Evolutionary conservation across 768 basidiomycete genomes (phyloP).

Genomic region (Lactarius tabidus): DNA sequence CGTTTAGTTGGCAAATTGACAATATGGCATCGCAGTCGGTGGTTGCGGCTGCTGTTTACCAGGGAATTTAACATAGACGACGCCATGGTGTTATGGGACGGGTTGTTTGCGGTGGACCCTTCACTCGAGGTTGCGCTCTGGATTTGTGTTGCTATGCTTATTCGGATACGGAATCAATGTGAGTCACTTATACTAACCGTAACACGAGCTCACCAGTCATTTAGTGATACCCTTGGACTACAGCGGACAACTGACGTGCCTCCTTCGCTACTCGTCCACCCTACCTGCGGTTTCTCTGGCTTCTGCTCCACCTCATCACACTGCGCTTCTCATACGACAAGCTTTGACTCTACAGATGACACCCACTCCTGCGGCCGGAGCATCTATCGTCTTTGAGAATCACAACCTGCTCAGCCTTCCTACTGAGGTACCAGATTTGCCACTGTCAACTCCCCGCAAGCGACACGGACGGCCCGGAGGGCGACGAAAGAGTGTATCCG

Average conservation of each 20-base stretch:
- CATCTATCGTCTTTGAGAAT: slow-evolving; percentile 80
- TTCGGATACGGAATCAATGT: slow-evolving; percentile 89
- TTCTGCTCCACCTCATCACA: slow-evolving; percentile 46
- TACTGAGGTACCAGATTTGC: slow-evolving; percentile 54
- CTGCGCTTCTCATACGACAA: slow-evolving; percentile 74
- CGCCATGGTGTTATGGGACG: slow-evolving; percentile 93
- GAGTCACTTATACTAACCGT: slow-evolving; percentile 32
- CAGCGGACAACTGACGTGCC: slow-evolving; percentile 72
- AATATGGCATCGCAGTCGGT: slow-evolving; percentile 55
- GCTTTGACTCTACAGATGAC: slow-evolving; percentile 75
- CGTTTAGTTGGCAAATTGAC: background rate
- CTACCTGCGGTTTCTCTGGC: slow-evolving; percentile 35
- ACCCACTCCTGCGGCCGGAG: slow-evolving; percentile 69
- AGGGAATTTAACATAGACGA: slow-evolving; percentile 82
- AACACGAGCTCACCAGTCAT: slow-evolving; percentile 17
- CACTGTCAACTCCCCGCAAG: slow-evolving; percentile 37
- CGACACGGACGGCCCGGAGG: slow-evolving; percentile 33
- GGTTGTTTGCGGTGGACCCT: slow-evolving; percentile 83
- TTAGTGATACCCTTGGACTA: slow-evolving; percentile 86
- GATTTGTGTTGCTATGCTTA: slow-evolving; percentile 92
- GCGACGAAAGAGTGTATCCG: slow-evolving; percentile 31
- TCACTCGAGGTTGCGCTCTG: slow-evolving; percentile 74
- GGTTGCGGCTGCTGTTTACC: slow-evolving; percentile 90
- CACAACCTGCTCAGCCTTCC: slow-evolving; percentile 71
- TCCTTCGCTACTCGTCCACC: slow-evolving; percentile 80